These are phyloP conservation scores for Mycena vulgaris DNA, from an alignment of 768 basidiomycete species.

Conservation along the genomic window DNA sequence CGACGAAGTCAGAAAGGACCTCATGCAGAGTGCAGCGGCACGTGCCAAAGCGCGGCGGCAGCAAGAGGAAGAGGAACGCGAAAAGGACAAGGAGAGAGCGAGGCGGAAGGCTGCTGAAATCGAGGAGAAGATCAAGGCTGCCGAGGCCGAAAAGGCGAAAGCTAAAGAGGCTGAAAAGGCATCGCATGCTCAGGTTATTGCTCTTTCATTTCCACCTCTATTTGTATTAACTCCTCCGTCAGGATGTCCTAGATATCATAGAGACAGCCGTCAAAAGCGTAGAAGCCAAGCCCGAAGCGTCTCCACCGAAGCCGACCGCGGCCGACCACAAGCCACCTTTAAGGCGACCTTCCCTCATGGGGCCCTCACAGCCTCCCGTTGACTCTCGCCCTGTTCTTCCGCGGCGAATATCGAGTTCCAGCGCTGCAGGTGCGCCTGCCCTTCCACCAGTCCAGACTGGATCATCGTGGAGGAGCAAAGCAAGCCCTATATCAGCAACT, in stretches of 20 bases:
- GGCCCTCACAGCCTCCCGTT: slow-evolving; percentile 42
- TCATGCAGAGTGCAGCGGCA: slow-evolving; percentile 90
- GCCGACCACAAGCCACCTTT: slow-evolving; percentile 11
- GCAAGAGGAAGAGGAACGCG: slow-evolving; percentile 87
- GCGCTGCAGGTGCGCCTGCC: slow-evolving; percentile 45
- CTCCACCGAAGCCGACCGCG: not conserved
- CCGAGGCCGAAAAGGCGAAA: slow-evolving; percentile 54
- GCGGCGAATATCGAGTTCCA: slow-evolving; percentile 46
- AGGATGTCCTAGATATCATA: slow-evolving; percentile 40
- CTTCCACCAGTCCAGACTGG: slow-evolving; percentile 57
- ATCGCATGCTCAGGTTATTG: slow-evolving; percentile 28
- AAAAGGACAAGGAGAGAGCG: slow-evolving; percentile 86
- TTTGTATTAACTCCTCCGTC: slow-evolving; percentile 6
- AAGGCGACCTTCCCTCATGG: slow-evolving; percentile 31
- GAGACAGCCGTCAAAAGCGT: slow-evolving; percentile 33
- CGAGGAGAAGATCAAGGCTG: slow-evolving; percentile 74
- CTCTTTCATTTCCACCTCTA: slow-evolving; percentile 2
- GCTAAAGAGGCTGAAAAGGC: slow-evolving; percentile 34
- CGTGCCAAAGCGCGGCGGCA: slow-evolving; percentile 85
- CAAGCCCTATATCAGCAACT: slow-evolving; percentile 48
- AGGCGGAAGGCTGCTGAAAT: slow-evolving; percentile 84
- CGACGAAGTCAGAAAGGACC: slow-evolving; percentile 78
- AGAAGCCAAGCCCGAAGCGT: slow-evolving; percentile 18
- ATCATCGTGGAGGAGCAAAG: slow-evolving; percentile 76
- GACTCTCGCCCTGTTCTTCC: slow-evolving; percentile 46